These are phyloP conservation scores for Kodamaea anthophila DNA, from an alignment of 1,139 yeast species.

Conservation along the genomic window DNA sequence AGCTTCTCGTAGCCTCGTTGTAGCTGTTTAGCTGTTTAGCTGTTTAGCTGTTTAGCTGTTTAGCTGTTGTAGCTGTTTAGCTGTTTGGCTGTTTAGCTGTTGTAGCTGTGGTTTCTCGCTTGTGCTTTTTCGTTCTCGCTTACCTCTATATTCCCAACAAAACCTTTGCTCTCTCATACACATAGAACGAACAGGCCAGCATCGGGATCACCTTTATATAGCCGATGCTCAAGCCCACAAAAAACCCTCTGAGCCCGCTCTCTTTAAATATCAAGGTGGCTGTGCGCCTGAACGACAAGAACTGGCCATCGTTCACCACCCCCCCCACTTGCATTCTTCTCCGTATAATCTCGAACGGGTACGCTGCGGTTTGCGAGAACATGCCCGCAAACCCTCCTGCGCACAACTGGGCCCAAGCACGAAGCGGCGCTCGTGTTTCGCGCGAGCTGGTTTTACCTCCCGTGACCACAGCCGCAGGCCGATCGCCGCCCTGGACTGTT, in stretches of 20 bases:
- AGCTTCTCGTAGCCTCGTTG: too few species aligned
- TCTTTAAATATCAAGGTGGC: slow-evolving; percentile 58
- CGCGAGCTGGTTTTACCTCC: slow-evolving; percentile 30
- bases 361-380: slow-evolving; percentile 93
- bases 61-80: too few species aligned
- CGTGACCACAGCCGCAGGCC: slow-evolving; percentile 13
- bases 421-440: slow-evolving; percentile 59
- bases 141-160: slow-evolving; percentile 40
- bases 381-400: slow-evolving; percentile 97
- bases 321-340: slow-evolving; percentile 97
- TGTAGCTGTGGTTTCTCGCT: too few species aligned
- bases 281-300: slow-evolving; percentile 47
- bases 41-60: too few species aligned
- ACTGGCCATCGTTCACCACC: slow-evolving; percentile 58
- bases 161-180: slow-evolving; percentile 80
- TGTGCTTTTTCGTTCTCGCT: not conserved
- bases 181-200: slow-evolving; percentile 95
- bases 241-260: slow-evolving; percentile 78
- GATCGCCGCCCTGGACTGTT: slow-evolving; percentile 39
- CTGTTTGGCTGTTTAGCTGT: too few species aligned
- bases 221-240: slow-evolving; percentile 91
- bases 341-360: slow-evolving; percentile 92
- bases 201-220: slow-evolving; percentile 92
- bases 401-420: slow-evolving; percentile 83
- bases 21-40: too few species aligned